Base-by-base conservation (phyloP, 805 yeast species). In the Candida tammaniensis region DNA sequence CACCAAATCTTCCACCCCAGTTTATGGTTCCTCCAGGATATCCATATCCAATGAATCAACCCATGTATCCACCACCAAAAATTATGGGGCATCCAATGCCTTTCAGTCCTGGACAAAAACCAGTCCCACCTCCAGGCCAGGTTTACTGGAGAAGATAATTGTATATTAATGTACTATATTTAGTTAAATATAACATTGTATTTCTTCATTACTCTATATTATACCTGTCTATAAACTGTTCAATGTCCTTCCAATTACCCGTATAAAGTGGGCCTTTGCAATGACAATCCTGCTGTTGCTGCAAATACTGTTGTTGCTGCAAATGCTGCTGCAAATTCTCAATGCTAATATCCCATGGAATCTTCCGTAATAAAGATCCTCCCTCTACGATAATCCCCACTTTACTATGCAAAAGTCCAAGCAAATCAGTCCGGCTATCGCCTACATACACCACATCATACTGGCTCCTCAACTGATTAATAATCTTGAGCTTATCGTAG, bases 361-460 rank as follows among this genome's bases (percentile, higher is more conserved):
- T 36, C 11, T 38, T 35, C 11, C 33, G 22, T 13, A 60, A 46
- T 3, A 73, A 68, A 11, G 51, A 45, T 2, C 59, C 59, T 5
- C 64, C 63, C 12, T 51, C 60, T 32, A 80, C 59, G 1, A 72
- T 59, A 4, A 78, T 52, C 0, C 80, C 82, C 12, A 51, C 43
- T 38, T 69, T 68, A 2, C 75, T 71, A 23, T 60, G 62, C 9
- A 74, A 38, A 52, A 80, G 55, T 1, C 78, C 64, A 22, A 76
- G 49, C 3, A 76, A 54, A 56, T 80, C 87, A 0, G 84, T 78
- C 0, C 72, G 48, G 36, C 84, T 76, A 45, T 80, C 87, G 1
- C 87, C 87, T 11, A 79, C 58, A 46, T 79, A 80, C 15, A 67
- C 52, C 1, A 67, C 31, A 13, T 45, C 52, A 12, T 36, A 15